Conservation (phyloP, 768 basidiomycete genomes). For the Trametes meyenii region DNA sequence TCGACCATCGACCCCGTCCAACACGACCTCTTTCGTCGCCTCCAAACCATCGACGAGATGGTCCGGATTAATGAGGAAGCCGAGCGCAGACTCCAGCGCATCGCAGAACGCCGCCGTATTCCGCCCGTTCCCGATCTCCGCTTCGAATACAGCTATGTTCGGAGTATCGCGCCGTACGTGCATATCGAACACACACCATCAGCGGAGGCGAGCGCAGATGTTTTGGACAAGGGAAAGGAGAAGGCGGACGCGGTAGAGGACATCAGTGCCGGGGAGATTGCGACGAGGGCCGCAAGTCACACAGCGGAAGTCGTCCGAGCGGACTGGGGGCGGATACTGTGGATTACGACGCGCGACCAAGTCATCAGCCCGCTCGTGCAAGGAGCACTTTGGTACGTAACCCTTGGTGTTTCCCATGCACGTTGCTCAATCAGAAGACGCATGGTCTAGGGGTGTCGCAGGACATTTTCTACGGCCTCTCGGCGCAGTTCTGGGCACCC, state of each 20-base stretch:
- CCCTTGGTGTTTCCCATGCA: neutral
- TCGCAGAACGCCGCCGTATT: conserved; percentile 36
- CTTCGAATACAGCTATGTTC: conserved; percentile 72
- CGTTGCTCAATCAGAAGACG: neutral
- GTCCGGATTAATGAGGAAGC: conserved; percentile 12
- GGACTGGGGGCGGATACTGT: conserved; percentile 58
- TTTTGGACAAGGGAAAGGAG: conserved; percentile 37
- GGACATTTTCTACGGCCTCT: conserved; percentile 49
- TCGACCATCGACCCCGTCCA: neutral
- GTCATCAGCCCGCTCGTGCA: conserved; percentile 68
- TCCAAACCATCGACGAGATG: conserved; percentile 22
- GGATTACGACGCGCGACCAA: conserved; percentile 71
- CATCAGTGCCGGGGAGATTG: conserved; percentile 27
- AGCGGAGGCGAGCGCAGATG: neutral
- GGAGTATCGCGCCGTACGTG: conserved; percentile 57
- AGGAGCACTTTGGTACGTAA: conserved; percentile 63
- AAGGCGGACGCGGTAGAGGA: conserved; percentile 27
- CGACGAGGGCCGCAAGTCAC: neutral
- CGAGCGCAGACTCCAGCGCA: conserved; percentile 10
- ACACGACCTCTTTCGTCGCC: conserved; percentile 18
- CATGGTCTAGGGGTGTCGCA: conserved; percentile 45
- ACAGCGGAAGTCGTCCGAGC: conserved; percentile 34
- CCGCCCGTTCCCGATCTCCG: conserved; percentile 73
- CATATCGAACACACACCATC: conserved; percentile 37
- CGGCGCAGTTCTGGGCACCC: conserved; percentile 23